Base-by-base conservation (phyloP, 1,284 basidiomycete genomes). In the Agroathelia rolfsii region DNA sequence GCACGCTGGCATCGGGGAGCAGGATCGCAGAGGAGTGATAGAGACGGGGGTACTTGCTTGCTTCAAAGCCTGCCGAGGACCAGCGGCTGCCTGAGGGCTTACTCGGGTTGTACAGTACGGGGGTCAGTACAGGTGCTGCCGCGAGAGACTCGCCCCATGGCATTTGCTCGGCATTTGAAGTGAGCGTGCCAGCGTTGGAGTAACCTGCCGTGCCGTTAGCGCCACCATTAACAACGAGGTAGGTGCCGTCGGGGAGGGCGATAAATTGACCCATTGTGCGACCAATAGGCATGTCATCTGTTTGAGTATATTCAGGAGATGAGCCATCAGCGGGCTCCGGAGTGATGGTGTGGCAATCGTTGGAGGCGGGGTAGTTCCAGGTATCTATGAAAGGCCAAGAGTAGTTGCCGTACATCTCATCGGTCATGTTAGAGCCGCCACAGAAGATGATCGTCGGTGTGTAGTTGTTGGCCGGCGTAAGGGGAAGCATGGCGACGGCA, bases 11-110 rank as follows among this genome's bases (percentile, higher is more conserved):
- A 48, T 95, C 89, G 11, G 89, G 79, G 21, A 96, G 76, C 21
- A 96, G 72, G 12, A 94, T 66, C n/a, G 87, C 88, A 6, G 76
- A 76, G 3, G 86, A 90, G 57, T 94, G 89, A 60, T 94, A 93
- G 45, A 94, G 63, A 43, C 89, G 75, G 37, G 85, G 58, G 31
- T 86, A 78, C 12, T 55, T 65, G 4, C 80, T 75, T 0, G 69
- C 60, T 2, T 48, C 47, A n/a, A 85, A 54, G 21, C 79, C 82
- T 2, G 65, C 61, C 40, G 72, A 76, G 5, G 77, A 73, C 85
- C 86, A 92, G 17, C 82, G 71, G 16, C 62, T 63, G 24, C 86
- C 85, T 18, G 59, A 43, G 22, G 76, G 61, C 34, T 69, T 63
- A 28, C 64, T 62, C 26, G 83, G 83, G 49, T 90, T 72, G 52